Base-by-base conservation (phyloP, 768 basidiomycete genomes). In the Mycena vitilis region DNA sequence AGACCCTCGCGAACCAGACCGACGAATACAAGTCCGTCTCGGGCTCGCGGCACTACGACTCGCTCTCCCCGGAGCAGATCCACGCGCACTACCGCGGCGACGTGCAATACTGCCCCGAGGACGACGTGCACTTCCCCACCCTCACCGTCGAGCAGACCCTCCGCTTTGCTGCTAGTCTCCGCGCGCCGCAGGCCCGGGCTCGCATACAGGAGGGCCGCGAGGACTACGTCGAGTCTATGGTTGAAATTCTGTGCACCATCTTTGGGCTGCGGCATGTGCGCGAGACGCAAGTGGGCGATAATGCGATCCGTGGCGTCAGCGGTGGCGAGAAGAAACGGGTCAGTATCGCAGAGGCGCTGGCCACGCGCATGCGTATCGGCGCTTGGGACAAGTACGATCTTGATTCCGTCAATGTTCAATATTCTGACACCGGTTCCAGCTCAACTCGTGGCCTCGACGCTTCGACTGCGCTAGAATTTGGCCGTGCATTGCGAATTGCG, bases 111-210 rank as follows among this genome's bases (percentile, higher is more conserved):
- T 91, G 87, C 67, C 92, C 93, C 0, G 94, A 94, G 80, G 94
- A 95, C 73, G 94, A 96, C 75, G 82, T 93, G 2, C 94, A 95
- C 75, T 92, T 95, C 72, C 92, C 95, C 7, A 93, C 91, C 12
- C 84, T 97, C 34, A 93, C 92, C 7, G 93, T 95, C 38, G 85
- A 87, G 55, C 86, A 95, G 75, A 95, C 94, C 0, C 82, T 98
- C 37, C 81, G 77, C 18, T 92, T 94, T 65, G 90, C 92, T 0
- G 85, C 90, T 0, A 86, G 84, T 69, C 90, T 87, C 20, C 90
- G 94, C 30, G 87, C 87, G 5, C 94, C 95, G 4, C 87, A 81
- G 36, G 66, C 70, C 8, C 37, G 56, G 40, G 79, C 78, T 4
- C 87, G 91, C 37, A 68, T 86, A 0, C 69, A 84, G 30, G 76